These are phyloP conservation scores for Fraxinus sp. DNA, from an alignment of 305 asterid species.

Conservation along the genomic window DNA sequence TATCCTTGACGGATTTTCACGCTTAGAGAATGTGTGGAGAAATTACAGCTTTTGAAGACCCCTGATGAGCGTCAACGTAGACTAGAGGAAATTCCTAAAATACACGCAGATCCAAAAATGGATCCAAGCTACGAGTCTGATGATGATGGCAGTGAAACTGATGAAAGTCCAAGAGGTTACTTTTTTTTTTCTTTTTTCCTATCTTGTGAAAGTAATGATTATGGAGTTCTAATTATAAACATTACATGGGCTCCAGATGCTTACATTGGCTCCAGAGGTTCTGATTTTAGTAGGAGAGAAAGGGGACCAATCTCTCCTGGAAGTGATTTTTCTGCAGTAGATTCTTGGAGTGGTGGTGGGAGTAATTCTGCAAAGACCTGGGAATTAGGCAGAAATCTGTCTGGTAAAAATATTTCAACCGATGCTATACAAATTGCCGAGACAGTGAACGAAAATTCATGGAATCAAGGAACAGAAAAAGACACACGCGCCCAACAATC, in stretches of 20 bases:
- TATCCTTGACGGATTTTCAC: slow-evolving; percentile 71
- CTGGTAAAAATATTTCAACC: slow-evolving; percentile 43
- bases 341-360: slow-evolving; percentile 54
- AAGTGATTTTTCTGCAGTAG: slow-evolving; percentile 58
- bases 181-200: background rate
- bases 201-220: background rate
- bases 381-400: slow-evolving; percentile 49
- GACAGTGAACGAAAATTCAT: slow-evolving; percentile 42
- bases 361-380: slow-evolving; percentile 39
- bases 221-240: slow-evolving; percentile 12
- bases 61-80: slow-evolving; percentile 95
- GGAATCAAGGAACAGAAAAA: slow-evolving; percentile 58
- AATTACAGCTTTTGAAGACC: slow-evolving; percentile 80
- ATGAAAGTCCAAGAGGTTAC: slow-evolving; percentile 70
- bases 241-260: slow-evolving; percentile 50
- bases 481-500: slow-evolving; percentile 33
- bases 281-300: slow-evolving; percentile 66
- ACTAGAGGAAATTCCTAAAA: slow-evolving; percentile 78
- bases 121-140: slow-evolving; percentile 89
- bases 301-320: slow-evolving; percentile 73
- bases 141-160: slow-evolving; percentile 71
- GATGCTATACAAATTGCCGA: slow-evolving; percentile 45
- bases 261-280: slow-evolving; percentile 58
- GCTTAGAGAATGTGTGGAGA: slow-evolving; percentile 98
- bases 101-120: slow-evolving; percentile 94